These are phyloP conservation scores for Picea abies DNA, from an alignment of 83 land plant genomes.

Conservation along the genomic window DNA sequence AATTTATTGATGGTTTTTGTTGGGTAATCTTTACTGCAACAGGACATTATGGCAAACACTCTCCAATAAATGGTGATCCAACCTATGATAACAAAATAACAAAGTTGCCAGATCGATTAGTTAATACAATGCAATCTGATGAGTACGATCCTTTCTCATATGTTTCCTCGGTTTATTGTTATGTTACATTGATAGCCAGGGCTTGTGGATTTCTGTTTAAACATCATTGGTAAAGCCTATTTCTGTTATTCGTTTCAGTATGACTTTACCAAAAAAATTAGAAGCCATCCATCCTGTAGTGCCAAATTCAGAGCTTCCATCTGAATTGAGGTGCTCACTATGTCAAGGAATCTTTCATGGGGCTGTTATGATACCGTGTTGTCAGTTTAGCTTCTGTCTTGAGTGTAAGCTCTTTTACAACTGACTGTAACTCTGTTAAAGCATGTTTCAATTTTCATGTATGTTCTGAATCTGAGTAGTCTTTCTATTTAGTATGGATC, in stretches of 20 bases:
- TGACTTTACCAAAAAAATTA: constrained; percentile 48
- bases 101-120: constrained; percentile 40
- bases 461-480: neutral
- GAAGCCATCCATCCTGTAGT: constrained; percentile 33
- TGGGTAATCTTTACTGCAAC: constrained; percentile 3
- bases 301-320: constrained; percentile 50
- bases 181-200: neutral
- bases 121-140: constrained; percentile 32
- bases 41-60: constrained; percentile 59
- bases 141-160: constrained; percentile 28
- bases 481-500: neutral
- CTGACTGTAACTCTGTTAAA: neutral
- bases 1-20: neutral
- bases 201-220: neutral
- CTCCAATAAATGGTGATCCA: constrained; percentile 51
- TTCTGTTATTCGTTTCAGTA: constrained; percentile 23
- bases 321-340: constrained; percentile 80
- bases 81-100: constrained; percentile 40
- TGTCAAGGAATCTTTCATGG: constrained; percentile 68
- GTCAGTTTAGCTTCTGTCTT: constrained; percentile 91
- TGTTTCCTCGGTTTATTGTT: neutral
- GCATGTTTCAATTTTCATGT: neutral
- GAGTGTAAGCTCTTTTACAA: constrained; percentile 56
- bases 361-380: constrained; percentile 96
- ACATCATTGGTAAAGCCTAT: neutral